A percentile compares a stretch with the other conserved stretches of the same genome.
These are phyloP conservation scores for Gynostemma pentaphyllum DNA, from an alignment of 306 rosid genomes.

Conservation along the genomic window DNA sequence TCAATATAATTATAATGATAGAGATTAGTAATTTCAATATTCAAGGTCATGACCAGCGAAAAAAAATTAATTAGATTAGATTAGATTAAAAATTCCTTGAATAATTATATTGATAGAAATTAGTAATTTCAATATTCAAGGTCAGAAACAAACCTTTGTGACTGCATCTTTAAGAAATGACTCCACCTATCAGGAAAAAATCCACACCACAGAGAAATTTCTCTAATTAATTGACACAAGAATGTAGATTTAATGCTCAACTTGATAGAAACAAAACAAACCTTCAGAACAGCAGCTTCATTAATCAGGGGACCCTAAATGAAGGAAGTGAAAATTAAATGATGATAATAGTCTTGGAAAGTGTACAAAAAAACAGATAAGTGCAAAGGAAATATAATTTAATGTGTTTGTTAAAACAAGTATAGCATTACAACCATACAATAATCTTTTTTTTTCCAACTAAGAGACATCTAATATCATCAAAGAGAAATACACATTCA, in stretches of 20 bases:
- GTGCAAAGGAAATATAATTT: background rate
- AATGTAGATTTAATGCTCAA: background rate
- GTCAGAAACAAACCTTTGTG: constrained; percentile 60
- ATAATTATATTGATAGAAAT: background rate
- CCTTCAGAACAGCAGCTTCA: constrained; percentile 96
- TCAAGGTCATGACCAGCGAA: too few relatives aligned
- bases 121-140: constrained; percentile 10
- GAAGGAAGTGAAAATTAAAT: constrained; percentile 3
- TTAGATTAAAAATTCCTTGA: background rate
- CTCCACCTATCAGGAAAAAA: constrained; percentile 54
- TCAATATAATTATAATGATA: background rate
- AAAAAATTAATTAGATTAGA: background rate
- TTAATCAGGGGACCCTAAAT: constrained; percentile 92
- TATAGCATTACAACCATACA: background rate
- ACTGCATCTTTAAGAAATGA: constrained; percentile 71
- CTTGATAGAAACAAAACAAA: constrained; percentile 16
- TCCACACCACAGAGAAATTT: constrained; percentile 9
- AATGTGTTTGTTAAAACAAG: background rate
- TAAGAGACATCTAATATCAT: background rate
- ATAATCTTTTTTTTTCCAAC: background rate
- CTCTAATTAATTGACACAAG: background rate
- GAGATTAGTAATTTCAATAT: background rate
- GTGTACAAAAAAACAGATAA: background rate
- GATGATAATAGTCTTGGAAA: background rate
- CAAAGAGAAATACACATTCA: background rate